A percentile compares a stretch with the other conserved stretches of the same genome.
Evolutionary conservation across 73 alveolate species (phyloP).

Genomic region (Paramecium pentaurelia): DNA sequence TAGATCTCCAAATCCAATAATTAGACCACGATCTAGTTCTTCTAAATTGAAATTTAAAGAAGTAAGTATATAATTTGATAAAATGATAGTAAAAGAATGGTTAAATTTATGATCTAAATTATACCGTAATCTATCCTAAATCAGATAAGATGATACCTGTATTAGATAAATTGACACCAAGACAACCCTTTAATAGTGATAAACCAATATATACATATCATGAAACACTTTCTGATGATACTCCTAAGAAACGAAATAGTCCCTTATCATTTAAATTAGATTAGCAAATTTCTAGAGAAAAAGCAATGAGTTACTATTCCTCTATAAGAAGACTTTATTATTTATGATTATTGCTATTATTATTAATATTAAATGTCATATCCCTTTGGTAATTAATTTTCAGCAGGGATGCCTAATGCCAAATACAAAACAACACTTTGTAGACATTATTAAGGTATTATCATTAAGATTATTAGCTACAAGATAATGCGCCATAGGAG

Average conservation of each 20-base stretch:
- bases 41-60: background rate
- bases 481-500: conserved; percentile 32
- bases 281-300: background rate
- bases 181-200: background rate
- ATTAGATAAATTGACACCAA: background rate
- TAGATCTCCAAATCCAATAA: background rate
- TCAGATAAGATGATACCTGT: background rate
- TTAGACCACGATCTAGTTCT: background rate
- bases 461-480: background rate
- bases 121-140: background rate
- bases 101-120: background rate
- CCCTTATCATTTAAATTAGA: background rate
- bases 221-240: background rate
- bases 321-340: background rate
- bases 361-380: background rate
- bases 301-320: background rate
- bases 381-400: background rate
- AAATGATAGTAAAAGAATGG: background rate
- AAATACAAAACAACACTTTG: conserved; percentile 31
- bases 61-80: background rate
- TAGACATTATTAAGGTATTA: conserved; percentile 3
- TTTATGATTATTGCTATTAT: background rate
- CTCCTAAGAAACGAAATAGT: background rate
- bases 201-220: background rate
- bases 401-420: conserved; percentile 21